Evolutionary conservation across 306 rosid species (phyloP), one percentile per base, ranked within the genome.

Genomic region (Morella rubra): DNA sequence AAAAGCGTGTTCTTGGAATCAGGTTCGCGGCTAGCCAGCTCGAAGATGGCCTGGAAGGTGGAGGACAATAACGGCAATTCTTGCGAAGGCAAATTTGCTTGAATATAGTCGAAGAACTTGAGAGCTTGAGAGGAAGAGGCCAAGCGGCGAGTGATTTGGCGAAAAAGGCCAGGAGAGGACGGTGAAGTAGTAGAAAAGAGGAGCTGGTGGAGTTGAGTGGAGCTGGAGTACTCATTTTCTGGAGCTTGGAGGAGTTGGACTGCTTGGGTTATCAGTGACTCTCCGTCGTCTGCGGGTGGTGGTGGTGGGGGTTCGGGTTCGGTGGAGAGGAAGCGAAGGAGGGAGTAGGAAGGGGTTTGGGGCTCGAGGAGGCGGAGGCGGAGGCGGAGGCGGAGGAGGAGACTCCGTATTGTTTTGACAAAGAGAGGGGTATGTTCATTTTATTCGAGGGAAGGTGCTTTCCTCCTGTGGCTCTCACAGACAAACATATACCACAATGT

Each of bases 31-130:
- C 71, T n/a, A 27, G 83, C 81, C 73, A 93, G 81, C 80, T 78
- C 82, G 15, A 90, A 75, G 52, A 88, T 84, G 27, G 84, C 96
- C 78, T 87, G 83, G 79, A 92, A 82, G 2, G 81, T 40, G 6
- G 72, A 72, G 61, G 93, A 85, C 20, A 88, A 75, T 15, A 18
- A 72, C 27, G 62, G 18, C 46, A 47, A 70, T 37, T 78, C 59
- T 1, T 61, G 53, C 3, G 72, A 54, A 24, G 76, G 45, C 47
- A 75, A 56, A 72, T 81, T 78, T 18, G 41, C 22, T 20, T 20
- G 60, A 73, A 85, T 50, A 51, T 64, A 74, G 32, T 75, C 68
- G n/a, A 85, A 78, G 69, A 81, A 81, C 51, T 72, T 64, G 74
- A 85, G 74, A 58, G 79, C 83, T 76, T 75, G 69, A 13, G 81